Conservation (phyloP, 2,329 filamentous ascomycete genomes). For the Phyllachora maydis region DNA sequence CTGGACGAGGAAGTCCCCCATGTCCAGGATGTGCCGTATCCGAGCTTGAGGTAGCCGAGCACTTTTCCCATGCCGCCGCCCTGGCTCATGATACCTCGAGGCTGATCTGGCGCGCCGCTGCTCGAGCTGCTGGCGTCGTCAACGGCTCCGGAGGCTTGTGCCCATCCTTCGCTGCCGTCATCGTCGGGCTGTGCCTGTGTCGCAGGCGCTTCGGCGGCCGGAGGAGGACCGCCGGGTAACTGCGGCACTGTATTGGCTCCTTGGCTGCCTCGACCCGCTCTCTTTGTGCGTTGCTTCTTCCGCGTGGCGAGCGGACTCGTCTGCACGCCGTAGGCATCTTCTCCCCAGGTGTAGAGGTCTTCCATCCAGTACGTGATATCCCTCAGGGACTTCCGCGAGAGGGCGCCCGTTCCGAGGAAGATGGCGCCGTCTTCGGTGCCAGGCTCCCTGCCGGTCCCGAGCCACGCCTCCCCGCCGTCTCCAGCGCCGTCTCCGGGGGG, state of each 20-base stretch:
- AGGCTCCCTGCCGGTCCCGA: conserved; percentile 50
- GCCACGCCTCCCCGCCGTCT: no score
- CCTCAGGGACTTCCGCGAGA: conserved; percentile 51
- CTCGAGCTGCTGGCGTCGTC: no score
- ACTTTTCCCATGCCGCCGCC: conserved; percentile 30
- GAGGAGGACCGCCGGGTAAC: neutral
- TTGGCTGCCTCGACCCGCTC: conserved; percentile 1
- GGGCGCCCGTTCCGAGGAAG: conserved; percentile 59
- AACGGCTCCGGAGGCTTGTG: no score
- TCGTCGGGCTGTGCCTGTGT: neutral
- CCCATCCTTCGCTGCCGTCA: conserved; percentile 4
- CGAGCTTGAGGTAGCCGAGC: conserved; percentile 43
- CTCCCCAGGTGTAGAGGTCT: conserved; percentile 66
- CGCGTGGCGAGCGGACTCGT: conserved; percentile 56
- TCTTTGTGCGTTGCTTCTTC: conserved; percentile 22
- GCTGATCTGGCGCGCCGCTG: no score
- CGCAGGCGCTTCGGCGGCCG: neutral
- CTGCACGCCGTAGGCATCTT: conserved; percentile 65
- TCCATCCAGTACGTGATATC: conserved; percentile 74
- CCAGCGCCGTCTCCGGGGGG: conserved; percentile 8
- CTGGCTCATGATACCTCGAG: no score
- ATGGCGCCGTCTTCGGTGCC: conserved; percentile 62
- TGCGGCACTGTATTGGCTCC: conserved; percentile 1
- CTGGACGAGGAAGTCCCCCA: conserved; percentile 15
- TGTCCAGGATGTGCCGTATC: conserved; percentile 47